Conservation (phyloP, 129 eudicot species). For the Pittosporum tobira region DNA sequence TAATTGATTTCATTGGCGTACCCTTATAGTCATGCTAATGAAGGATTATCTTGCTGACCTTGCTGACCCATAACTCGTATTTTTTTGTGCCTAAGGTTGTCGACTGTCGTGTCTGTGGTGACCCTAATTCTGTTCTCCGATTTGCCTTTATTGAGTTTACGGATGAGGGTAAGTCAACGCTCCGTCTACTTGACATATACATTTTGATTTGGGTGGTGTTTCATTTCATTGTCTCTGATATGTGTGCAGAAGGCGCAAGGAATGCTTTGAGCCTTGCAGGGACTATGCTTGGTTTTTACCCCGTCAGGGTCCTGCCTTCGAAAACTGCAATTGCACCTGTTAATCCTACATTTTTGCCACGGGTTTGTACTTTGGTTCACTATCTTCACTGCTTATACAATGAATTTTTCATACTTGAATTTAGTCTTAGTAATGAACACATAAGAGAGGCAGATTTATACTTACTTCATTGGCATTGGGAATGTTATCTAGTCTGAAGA, state of each 20-base stretch:
- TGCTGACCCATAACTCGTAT: background rate
- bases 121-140: constrained; percentile 73
- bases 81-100: constrained; percentile 48
- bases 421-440: background rate
- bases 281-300: constrained; percentile 84
- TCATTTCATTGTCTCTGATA: constrained; percentile 4
- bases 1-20: background rate
- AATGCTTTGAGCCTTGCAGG: constrained; percentile 70
- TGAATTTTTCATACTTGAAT: background rate
- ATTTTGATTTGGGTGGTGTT: constrained; percentile 3
- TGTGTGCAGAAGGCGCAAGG: constrained; percentile 67
- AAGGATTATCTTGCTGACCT: background rate
- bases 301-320: constrained; percentile 78
- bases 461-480: background rate
- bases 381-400: background rate
- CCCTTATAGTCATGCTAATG: background rate
- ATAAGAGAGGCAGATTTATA: background rate
- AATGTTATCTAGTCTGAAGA: constrained; percentile 26
- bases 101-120: constrained; percentile 90
- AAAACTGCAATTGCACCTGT: constrained; percentile 97
- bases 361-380: constrained; percentile 30
- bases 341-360: constrained; percentile 67
- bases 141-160: constrained; percentile 88
- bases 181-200: background rate
- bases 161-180: constrained; percentile 47